Conservation (phyloP, 2,329 filamentous ascomycete genomes). For the Colletotrichum brevisporum region DNA sequence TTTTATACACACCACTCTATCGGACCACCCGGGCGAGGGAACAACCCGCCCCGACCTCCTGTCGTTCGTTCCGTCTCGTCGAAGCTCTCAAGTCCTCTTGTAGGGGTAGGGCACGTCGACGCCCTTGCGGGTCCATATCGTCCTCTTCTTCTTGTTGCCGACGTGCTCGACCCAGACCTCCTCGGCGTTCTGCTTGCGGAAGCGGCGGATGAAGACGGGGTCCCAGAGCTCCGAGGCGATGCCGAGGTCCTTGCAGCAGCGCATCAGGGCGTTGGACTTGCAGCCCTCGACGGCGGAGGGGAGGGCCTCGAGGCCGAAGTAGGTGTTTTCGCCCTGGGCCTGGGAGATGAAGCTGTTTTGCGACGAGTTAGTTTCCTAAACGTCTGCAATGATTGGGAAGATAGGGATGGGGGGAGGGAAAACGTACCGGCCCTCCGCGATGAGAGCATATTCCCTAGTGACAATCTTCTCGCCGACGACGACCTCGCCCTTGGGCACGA, state of each 20-base stretch:
- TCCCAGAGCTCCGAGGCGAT: conserved; percentile 98
- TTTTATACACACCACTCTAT: too few species aligned
- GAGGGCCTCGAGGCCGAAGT: conserved; percentile 90
- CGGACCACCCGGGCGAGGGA: too few species aligned
- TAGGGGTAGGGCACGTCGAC: conserved; percentile 78
- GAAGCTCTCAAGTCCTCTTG: conserved; percentile 50
- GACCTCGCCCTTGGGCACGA: conserved; percentile 89
- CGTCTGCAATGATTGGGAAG: too few species aligned
- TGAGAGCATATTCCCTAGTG: conserved; percentile 93
- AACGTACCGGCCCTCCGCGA: conserved; percentile 87
- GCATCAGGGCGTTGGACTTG: conserved; percentile 97
- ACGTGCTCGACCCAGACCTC: conserved; percentile 93
- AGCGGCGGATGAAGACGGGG: conserved; percentile 88
- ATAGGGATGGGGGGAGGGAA: neutral
- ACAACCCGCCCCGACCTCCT: too few species aligned
- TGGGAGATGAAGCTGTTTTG: conserved; percentile 84
- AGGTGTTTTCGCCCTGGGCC: conserved; percentile 93
- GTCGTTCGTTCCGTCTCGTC: too few species aligned
- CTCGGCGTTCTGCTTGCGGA: conserved; percentile 80
- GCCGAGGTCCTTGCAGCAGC: conserved; percentile 97
- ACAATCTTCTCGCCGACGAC: conserved; percentile 85
- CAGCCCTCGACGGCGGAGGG: conserved; percentile 96
- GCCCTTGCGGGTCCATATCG: conserved; percentile 89
- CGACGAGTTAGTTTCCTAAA: too few species aligned
- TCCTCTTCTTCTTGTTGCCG: conserved; percentile 88